Evolutionary conservation across 495 filamentous ascomycete genomes (phyloP).

Genomic region (Paragyromitra xinjiangensis): DNA sequence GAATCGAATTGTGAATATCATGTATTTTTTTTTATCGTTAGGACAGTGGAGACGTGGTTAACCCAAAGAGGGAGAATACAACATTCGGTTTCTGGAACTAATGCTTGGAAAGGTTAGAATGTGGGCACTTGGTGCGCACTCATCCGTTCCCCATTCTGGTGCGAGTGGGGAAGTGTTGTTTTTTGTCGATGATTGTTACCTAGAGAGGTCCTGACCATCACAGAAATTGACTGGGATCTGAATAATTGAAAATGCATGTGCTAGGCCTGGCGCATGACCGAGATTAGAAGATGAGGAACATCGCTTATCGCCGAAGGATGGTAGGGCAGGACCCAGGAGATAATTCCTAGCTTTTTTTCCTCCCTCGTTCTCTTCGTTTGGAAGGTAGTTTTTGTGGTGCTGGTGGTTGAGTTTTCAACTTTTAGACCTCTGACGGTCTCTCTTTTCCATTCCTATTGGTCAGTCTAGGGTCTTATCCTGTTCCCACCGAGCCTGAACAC

Average conservation of each 20-base stretch:
- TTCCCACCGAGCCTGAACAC: no score
- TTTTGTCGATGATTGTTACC: background rate
- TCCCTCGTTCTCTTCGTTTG: no score
- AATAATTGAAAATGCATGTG: background rate
- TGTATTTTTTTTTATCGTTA: background rate
- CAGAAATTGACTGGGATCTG: background rate
- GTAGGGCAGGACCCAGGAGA: no score
- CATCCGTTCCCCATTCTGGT: background rate
- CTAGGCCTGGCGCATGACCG: background rate
- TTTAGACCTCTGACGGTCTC: no score
- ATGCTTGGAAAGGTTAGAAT: background rate
- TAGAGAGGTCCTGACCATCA: background rate
- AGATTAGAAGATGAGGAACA: background rate
- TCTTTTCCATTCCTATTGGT: no score
- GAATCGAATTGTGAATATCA: background rate
- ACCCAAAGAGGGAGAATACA: background rate
- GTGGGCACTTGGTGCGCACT: background rate
- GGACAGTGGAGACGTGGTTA: background rate
- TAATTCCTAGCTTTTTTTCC: no score
- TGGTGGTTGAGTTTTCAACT: no score
- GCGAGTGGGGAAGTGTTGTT: background rate
- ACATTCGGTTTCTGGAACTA: background rate
- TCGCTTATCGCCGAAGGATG: background rate
- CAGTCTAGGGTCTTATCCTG: no score
- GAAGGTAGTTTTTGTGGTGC: no score